phyloP scores from a whole-genome alignment of 345 rosid species.

The Salix arbutifolia region DNA sequence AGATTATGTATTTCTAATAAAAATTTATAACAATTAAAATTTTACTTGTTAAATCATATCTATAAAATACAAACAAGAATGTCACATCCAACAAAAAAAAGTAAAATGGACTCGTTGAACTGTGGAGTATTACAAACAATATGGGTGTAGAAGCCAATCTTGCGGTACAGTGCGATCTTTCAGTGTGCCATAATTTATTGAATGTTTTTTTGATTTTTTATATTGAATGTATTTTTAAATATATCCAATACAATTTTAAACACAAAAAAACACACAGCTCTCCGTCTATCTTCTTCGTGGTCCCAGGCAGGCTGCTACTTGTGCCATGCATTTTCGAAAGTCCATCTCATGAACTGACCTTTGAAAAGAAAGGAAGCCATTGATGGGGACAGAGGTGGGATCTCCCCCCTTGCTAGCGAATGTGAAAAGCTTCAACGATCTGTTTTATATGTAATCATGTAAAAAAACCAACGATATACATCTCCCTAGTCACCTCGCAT shows the following conservation, averaged over 20 bases:
- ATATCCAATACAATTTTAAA: no score
- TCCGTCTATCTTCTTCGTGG: not conserved
- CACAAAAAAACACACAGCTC: no score
- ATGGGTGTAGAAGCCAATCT: conserved; percentile 34
- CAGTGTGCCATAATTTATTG: conserved; percentile 47
- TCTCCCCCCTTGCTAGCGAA: not conserved
- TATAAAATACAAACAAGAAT: no score
- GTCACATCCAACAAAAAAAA: conserved; percentile 11
- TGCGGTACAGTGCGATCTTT: conserved; percentile 41
- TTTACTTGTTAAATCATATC: fast-evolving
- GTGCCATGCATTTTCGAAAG: not conserved
- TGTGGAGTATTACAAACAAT: conserved; percentile 45
- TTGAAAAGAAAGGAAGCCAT: not conserved
- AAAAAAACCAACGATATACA: not conserved
- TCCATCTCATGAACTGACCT: not conserved
- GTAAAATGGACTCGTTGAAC: conserved; percentile 74
- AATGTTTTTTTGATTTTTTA: no score
- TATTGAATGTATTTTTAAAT: no score
- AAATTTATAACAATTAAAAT: no score
- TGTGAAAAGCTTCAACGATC: not conserved
- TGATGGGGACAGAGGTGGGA: not conserved
- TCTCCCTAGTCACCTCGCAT: no score
- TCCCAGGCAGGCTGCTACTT: not conserved
- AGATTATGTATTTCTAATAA: no score
- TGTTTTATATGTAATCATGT: no score